Percentiles rank a stretch among this genome's conserved stretches.
Evolutionary conservation across 441 rosid genomes (phyloP).

Genomic region (California macrophylla): DNA sequence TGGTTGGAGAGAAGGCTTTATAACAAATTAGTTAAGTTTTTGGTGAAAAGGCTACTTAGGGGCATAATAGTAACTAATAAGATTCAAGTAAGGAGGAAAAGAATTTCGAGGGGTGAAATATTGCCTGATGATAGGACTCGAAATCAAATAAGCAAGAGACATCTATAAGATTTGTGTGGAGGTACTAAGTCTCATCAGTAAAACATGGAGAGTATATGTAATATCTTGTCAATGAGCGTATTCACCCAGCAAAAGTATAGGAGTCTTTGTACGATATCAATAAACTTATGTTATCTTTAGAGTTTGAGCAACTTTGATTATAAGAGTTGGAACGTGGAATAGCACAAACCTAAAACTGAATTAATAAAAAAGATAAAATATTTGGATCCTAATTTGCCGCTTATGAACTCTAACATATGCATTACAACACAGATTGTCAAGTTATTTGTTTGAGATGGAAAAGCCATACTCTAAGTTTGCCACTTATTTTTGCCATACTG

Average conservation of each 20-base stretch:
- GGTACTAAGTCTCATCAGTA: neutral
- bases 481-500: too few species aligned
- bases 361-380: neutral
- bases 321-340: neutral
- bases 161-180: neutral
- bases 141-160: neutral
- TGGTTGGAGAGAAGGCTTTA: neutral
- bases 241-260: neutral
- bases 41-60: neutral
- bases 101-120: neutral
- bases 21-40: neutral
- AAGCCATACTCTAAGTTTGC: too few species aligned
- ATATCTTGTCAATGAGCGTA: neutral
- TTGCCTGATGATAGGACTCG: neutral
- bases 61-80: neutral
- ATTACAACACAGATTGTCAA: neutral
- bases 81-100: neutral
- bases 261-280: neutral
- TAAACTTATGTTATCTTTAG: neutral
- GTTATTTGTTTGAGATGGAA: neutral
- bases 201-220: neutral
- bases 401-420: neutral
- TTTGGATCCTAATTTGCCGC: neutral
- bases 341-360: neutral
- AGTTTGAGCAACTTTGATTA: neutral